Evolutionary conservation across 148 eudicot genomes (phyloP), one percentile per base, ranked within the genome.

Genomic region (Persicaria maculosa): DNA sequence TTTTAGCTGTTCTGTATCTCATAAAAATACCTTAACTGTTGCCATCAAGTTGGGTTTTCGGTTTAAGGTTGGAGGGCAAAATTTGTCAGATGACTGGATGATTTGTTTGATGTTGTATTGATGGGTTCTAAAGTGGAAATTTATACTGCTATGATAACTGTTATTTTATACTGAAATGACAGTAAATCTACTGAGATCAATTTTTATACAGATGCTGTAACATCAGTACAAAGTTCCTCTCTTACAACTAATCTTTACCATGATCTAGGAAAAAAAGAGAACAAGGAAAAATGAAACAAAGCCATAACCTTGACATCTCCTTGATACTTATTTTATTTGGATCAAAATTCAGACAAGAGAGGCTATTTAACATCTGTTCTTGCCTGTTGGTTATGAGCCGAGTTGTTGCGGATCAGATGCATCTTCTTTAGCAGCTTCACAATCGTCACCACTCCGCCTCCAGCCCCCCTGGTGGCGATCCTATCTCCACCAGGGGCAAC

Each of bases 341-440:
- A 57, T 57, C 25, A 57, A 57, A 57, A 57, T 17, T 57, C 31
- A 57, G 19, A 57, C 62, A n/a, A 4, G 0, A 57, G 62, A 57
- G 31, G 62, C 62, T 7, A 17, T 53, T 53, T n/a, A 15, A 53
- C 57, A 17, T 53, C n/a, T 53, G 57, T 53, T 57, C 9, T 57
- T 17, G 8, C 9, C 22, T 5, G 31, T 17, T 58, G 64, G 17
- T 58, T 1, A 58, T 58, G 64, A 58, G 36, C 64, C 7, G 64
- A 58, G 9, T 58, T 58, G 40, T 71, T 79, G 46, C 58, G 69
- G 43, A 74, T 73, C 40, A 62, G 80, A 44, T 19, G 67, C 52
- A 69, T 40, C 72, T 25, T 82, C 76, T 59, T 77, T 62, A 74
- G 50, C 14, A 54, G 74, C 57, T 46, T 72, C 15, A 19, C 55